phyloP scores from a whole-genome alignment of 106 monocot genomes.

The Agapanthus africanus region DNA sequence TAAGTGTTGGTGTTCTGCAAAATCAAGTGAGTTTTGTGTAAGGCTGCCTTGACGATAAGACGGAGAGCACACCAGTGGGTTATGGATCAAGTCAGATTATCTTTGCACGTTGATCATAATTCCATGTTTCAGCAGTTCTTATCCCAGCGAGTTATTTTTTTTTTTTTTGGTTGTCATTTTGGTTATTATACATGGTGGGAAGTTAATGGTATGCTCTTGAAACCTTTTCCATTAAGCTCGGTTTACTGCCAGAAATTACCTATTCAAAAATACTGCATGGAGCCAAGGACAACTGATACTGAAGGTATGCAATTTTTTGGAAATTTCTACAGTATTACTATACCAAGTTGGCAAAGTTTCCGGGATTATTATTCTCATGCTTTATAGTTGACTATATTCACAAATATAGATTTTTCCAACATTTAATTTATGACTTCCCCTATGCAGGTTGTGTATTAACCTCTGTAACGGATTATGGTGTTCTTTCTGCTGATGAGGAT shows the following conservation, averaged over 20 bases:
- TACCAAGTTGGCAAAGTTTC: neutral
- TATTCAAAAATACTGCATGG: conserved; percentile 4
- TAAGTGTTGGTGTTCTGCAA: conserved; percentile 7
- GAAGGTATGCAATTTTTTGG: conserved; percentile 1
- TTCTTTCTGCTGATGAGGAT: conserved; percentile 7
- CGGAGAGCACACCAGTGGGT: neutral
- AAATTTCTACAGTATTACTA: neutral
- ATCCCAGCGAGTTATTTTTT: neutral
- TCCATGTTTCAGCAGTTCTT: neutral
- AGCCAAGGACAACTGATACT: conserved; percentile 1
- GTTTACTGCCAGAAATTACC: neutral
- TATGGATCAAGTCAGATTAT: neutral
- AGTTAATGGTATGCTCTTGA: conserved; percentile 1
- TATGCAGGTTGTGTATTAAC: conserved; percentile 4
- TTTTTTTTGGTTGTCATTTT: no score
- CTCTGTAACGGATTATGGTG: neutral
- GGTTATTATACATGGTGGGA: conserved; percentile 1
- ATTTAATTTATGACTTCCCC: neutral
- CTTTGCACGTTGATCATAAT: neutral
- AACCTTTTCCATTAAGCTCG: conserved; percentile 1
- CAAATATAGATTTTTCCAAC: neutral
- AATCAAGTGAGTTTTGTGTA: conserved; percentile 4
- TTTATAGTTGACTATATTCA: neutral
- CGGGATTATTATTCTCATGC: neutral
- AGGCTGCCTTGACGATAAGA: conserved; percentile 3